These are phyloP conservation scores for Hypoxylon sp. DNA, from an alignment of 2,329 filamentous ascomycete species.

Conservation along the genomic window DNA sequence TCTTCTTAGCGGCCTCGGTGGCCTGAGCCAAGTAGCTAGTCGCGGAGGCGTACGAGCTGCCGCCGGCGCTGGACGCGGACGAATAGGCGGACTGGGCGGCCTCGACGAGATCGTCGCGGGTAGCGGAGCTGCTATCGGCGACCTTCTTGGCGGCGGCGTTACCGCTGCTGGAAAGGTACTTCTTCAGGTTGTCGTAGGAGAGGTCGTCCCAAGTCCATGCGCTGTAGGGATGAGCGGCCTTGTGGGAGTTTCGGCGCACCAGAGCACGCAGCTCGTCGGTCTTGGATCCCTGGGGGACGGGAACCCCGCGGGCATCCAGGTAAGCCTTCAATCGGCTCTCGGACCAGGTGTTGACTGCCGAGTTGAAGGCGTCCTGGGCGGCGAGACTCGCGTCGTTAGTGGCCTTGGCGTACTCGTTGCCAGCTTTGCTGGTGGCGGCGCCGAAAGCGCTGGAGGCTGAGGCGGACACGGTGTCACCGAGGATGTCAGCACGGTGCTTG, in stretches of 20 bases:
- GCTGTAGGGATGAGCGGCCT: slow-evolving; percentile 76
- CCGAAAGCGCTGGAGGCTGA: slow-evolving; percentile 74
- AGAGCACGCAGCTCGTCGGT: slow-evolving; percentile 80
- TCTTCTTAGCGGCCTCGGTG: slow-evolving; percentile 75
- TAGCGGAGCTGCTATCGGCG: slow-evolving; percentile 73
- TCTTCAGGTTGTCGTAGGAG: slow-evolving; percentile 77
- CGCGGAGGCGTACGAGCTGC: slow-evolving; percentile 73
- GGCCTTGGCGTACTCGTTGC: slow-evolving; percentile 82
- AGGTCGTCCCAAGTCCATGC: slow-evolving; percentile 87
- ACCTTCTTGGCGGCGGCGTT: slow-evolving; percentile 70
- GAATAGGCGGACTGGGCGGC: slow-evolving; percentile 74
- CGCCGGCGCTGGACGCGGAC: slow-evolving; percentile 71
- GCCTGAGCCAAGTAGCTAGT: slow-evolving; percentile 78
- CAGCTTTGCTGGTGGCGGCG: slow-evolving; percentile 80
- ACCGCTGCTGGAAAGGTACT: slow-evolving; percentile 67
- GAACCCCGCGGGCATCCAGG: slow-evolving; percentile 81
- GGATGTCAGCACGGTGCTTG: slow-evolving; percentile 82
- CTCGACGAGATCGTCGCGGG: slow-evolving; percentile 79
- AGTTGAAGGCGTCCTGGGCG: slow-evolving; percentile 76
- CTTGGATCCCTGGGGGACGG: slow-evolving; percentile 79
- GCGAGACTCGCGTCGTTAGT: slow-evolving; percentile 77
- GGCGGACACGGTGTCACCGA: slow-evolving; percentile 73
- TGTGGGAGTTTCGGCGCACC: slow-evolving; percentile 81
- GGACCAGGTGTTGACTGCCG: slow-evolving; percentile 75
- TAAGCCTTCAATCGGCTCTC: slow-evolving; percentile 83